These are phyloP conservation scores for Colletotrichum cordylinicola DNA, from an alignment of 2,329 filamentous ascomycete species.

Conservation along the genomic window DNA sequence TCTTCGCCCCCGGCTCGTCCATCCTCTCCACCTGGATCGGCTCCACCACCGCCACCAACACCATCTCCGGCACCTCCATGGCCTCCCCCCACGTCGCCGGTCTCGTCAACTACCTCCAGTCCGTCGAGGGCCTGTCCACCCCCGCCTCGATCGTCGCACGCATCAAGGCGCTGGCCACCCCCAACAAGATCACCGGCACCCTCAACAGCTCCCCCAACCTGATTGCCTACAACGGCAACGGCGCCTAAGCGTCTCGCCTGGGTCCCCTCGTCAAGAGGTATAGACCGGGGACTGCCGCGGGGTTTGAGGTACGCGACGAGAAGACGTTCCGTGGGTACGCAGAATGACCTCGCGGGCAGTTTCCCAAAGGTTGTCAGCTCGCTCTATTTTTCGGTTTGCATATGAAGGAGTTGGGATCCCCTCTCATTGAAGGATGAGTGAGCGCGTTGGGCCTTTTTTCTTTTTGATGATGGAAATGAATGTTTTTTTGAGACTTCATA, in stretches of 20 bases:
- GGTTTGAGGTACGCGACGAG: background rate
- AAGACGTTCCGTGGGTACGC: background rate
- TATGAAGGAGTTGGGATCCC: background rate
- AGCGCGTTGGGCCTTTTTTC: background rate
- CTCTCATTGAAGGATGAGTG: background rate
- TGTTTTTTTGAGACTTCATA: background rate
- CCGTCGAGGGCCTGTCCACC: conserved; percentile 41
- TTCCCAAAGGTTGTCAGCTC: background rate
- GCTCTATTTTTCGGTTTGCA: background rate
- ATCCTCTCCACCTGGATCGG: conserved; percentile 54
- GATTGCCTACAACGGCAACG: conserved; percentile 52
- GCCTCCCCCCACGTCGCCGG: conserved; percentile 66
- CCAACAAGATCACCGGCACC: conserved; percentile 38
- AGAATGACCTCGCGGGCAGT: background rate
- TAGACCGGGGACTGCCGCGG: background rate
- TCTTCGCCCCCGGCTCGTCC: conserved; percentile 55
- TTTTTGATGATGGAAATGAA: background rate
- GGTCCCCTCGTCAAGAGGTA: background rate
- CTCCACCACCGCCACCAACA: conserved; percentile 43
- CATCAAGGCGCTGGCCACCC: conserved; percentile 47
- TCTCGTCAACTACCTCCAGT: conserved; percentile 62
- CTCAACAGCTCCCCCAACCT: conserved; percentile 46
- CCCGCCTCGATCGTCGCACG: conserved; percentile 46
- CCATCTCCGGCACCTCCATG: conserved; percentile 67
- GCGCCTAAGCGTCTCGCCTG: background rate